phyloP scores from a whole-genome alignment of 768 basidiomycete species.

The Porphyrellus cyaneotinctus region DNA sequence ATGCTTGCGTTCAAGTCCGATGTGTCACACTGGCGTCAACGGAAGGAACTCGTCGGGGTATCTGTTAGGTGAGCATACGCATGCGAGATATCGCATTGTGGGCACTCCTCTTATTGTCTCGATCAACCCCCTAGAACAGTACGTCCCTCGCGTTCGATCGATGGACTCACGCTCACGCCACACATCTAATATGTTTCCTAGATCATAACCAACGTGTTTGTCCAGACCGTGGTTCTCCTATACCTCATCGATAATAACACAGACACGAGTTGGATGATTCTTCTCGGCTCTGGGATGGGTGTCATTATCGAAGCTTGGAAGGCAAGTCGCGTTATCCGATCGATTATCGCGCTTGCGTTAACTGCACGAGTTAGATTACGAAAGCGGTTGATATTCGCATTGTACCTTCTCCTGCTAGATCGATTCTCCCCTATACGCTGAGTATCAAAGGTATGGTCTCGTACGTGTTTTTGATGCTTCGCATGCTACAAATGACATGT shows the following conservation, averaged over 20 bases:
- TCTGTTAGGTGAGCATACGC: constrained; percentile 69
- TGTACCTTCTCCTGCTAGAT: constrained; percentile 55
- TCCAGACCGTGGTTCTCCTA: constrained; percentile 84
- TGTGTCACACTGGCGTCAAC: constrained; percentile 92
- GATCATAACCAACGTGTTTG: constrained; percentile 91
- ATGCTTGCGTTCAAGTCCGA: constrained; percentile 95
- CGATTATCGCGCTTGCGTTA: constrained; percentile 12
- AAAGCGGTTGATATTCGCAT: constrained; percentile 88
- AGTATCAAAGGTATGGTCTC: constrained; percentile 67
- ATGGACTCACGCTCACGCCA: constrained; percentile 12
- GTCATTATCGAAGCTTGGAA: constrained; percentile 93
- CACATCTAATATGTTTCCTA: constrained; percentile 20
- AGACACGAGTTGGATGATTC: constrained; percentile 97
- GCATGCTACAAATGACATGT: constrained; percentile 8
- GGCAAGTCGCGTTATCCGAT: constrained; percentile 37
- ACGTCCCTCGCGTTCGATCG: constrained; percentile 23
- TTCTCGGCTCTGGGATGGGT: constrained; percentile 80
- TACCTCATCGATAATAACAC: constrained; percentile 95
- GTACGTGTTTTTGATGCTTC: constrained; percentile 13
- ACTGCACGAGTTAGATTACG: constrained; percentile 52
- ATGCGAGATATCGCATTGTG: constrained; percentile 6
- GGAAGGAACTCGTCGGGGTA: constrained; percentile 92
- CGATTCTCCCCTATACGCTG: constrained; percentile 72
- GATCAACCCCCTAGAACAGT: constrained; percentile 48
- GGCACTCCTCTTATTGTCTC: constrained; percentile 15